Conservation (phyloP, 225 moss, liverwort and hornwort species). For the Marchantia paleacea region DNA sequence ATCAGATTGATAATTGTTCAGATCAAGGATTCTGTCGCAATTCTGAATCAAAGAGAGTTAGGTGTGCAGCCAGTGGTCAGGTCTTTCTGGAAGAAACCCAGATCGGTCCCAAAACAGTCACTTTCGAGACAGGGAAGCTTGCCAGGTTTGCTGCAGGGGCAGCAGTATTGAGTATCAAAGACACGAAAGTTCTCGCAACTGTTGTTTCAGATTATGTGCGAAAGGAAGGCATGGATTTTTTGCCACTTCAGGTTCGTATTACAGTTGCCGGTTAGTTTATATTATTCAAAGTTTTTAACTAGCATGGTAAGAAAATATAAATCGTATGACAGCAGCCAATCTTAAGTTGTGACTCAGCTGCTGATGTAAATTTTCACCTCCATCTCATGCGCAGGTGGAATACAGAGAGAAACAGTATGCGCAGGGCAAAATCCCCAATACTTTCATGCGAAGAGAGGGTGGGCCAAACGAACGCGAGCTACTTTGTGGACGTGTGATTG, state of each 20-base stretch:
- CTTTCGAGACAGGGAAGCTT: constrained; percentile 91
- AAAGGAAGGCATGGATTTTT: constrained; percentile 54
- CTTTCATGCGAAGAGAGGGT: constrained; percentile 94
- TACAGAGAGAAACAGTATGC: constrained; percentile 97
- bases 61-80: constrained; percentile 47
- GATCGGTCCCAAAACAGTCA: constrained; percentile 49
- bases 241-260: constrained; percentile 59
- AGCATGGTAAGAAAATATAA: background rate
- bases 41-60: background rate
- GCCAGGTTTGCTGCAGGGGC: constrained; percentile 94
- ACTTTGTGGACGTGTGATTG: constrained; percentile 78
- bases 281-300: background rate
- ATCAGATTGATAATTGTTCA: background rate
- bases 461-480: constrained; percentile 93
- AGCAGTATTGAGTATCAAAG: constrained; percentile 73
- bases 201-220: constrained; percentile 66
- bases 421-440: constrained; percentile 84
- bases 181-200: constrained; percentile 83
- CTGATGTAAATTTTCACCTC: background rate
- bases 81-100: constrained; percentile 66
- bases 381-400: constrained; percentile 54
- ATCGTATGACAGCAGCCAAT: background rate
- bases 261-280: background rate
- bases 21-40: background rate
- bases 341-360: background rate